Evolutionary conservation across 1,284 basidiomycete species (phyloP).

Genomic region (Exsudoporus floridanus): DNA sequence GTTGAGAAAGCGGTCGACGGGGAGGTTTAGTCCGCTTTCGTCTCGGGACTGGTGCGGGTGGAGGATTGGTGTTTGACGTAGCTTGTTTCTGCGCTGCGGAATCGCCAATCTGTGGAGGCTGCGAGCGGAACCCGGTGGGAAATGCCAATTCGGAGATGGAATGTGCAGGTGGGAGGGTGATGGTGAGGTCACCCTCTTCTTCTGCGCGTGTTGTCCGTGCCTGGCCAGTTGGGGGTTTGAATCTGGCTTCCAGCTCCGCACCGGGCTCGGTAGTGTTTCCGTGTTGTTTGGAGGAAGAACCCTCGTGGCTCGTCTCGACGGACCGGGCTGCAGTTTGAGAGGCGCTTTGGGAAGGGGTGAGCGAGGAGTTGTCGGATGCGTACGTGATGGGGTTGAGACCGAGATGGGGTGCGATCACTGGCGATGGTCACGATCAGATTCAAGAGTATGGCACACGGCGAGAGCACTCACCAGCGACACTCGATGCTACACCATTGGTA

Average conservation of each 20-base stretch:
- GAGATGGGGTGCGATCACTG: conserved; percentile 15
- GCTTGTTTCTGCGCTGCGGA: neutral
- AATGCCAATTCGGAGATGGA: conserved; percentile 48
- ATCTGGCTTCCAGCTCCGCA: neutral
- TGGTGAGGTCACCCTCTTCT: conserved; percentile 14
- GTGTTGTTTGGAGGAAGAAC: neutral
- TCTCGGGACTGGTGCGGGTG: conserved; percentile 13
- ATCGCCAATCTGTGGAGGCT: conserved; percentile 6
- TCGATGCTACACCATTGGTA: neutral
- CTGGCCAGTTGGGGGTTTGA: neutral
- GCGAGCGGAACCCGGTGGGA: conserved; percentile 34
- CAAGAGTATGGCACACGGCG: neutral
- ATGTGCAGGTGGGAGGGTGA: conserved; percentile 56
- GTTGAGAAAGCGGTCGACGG: conserved; percentile 37
- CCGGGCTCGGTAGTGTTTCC: neutral
- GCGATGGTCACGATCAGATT: neutral
- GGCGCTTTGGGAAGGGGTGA: conserved; percentile 66
- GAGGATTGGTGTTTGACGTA: neutral
- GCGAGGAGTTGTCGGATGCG: conserved; percentile 49
- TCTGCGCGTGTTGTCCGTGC: neutral
- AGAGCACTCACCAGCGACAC: conserved; percentile 26
- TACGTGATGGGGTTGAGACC: conserved; percentile 15
- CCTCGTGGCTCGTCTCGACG: conserved; percentile 16
- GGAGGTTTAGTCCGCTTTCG: conserved; percentile 6
- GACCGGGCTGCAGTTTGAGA: conserved; percentile 42